Percentiles rank a stretch among this genome's conserved stretches.
Conservation (phyloP, 331 rosid species). For the Quercus tomentella region DNA sequence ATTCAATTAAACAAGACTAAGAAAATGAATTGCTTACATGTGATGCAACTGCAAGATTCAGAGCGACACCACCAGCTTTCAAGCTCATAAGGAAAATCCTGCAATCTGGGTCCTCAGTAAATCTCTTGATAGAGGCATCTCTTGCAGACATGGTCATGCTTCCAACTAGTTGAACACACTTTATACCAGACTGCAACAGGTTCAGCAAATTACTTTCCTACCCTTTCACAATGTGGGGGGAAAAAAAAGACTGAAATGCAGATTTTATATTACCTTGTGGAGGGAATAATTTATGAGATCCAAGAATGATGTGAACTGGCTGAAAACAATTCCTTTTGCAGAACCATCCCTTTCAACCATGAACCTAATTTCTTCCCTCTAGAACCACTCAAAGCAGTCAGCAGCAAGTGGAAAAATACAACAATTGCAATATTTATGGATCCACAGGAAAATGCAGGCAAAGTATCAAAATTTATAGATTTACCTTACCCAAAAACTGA, state of each 20-base stretch:
- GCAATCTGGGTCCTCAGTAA: constrained; percentile 79
- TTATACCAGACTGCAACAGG: constrained; percentile 68
- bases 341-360: constrained; percentile 97
- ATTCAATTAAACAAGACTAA: background rate
- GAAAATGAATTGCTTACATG: constrained; percentile 49
- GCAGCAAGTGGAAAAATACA: background rate
- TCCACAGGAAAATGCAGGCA: background rate
- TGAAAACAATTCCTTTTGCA: constrained; percentile 89
- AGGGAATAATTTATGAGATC: constrained; percentile 85
- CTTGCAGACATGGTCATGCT: constrained; percentile 78
- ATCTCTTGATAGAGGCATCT: constrained; percentile 68
- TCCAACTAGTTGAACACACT: constrained; percentile 81
- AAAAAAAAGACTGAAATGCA: background rate
- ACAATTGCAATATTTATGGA: background rate
- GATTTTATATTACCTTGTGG: constrained; percentile 42
- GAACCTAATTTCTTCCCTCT: constrained; percentile 93
- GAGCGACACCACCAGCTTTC: constrained; percentile 97
- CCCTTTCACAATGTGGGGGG: background rate
- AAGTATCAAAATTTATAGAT: background rate
- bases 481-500: background rate
- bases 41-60: constrained; percentile 88
- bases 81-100: constrained; percentile 93
- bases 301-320: constrained; percentile 95
- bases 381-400: constrained; percentile 24
- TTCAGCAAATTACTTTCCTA: constrained; percentile 16